A percentile compares a stretch with the other conserved stretches of the same genome.
Evolutionary conservation across 2,329 filamentous ascomycete genomes (phyloP).

Genomic region (Penicillium sp.): DNA sequence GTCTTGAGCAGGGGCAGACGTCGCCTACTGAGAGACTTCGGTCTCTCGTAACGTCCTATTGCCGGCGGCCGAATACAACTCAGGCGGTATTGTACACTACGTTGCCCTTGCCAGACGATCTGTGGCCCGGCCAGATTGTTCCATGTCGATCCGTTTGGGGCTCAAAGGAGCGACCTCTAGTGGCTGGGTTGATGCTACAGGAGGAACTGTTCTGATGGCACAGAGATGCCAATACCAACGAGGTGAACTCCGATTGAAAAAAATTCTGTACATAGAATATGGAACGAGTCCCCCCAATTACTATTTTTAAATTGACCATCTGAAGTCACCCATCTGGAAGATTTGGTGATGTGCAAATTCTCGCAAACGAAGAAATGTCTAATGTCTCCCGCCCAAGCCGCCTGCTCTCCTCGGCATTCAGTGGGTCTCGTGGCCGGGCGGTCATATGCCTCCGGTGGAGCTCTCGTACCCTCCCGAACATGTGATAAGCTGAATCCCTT

Average conservation of each 20-base stretch:
- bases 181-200: constrained; percentile 34
- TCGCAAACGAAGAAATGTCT: no score
- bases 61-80: constrained; percentile 7
- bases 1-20: constrained; percentile 8
- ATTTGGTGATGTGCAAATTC: no score
- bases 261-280: no score
- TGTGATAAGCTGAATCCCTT: constrained; percentile 21
- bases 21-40: constrained; percentile 21
- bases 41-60: constrained; percentile 19
- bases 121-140: constrained; percentile 33
- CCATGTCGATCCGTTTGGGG: constrained; percentile 41
- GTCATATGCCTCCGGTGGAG: neutral
- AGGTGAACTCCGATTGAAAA: neutral
- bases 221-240: constrained; percentile 1
- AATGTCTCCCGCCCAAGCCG: no score
- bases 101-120: constrained; percentile 15
- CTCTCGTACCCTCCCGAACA: constrained; percentile 11
- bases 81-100: constrained; percentile 36
- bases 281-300: no score
- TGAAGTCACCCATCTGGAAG: no score
- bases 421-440: neutral
- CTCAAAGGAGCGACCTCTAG: constrained; percentile 26
- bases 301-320: no score
- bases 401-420: no score
- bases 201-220: constrained; percentile 1